phyloP scores from a whole-genome alignment of 352 stramenopile species.

The Globisporangium ultimum region DNA sequence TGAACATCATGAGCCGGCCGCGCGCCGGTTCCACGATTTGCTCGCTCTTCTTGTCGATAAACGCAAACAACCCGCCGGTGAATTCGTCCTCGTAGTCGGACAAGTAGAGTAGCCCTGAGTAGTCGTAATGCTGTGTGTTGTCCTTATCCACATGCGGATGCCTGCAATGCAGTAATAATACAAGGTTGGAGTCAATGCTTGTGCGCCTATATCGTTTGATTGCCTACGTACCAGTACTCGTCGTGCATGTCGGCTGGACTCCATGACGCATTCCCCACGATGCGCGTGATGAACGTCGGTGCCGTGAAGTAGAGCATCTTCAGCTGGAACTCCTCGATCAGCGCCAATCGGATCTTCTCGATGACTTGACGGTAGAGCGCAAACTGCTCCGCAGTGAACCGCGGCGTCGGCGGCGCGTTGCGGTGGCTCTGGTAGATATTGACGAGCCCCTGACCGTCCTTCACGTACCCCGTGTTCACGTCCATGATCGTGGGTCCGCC shows the following conservation, averaged over 20 bases:
- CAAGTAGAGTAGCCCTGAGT: conserved; percentile 89
- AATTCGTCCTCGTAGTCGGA: conserved; percentile 83
- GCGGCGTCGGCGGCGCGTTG: conserved; percentile 34
- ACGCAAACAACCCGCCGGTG: conserved; percentile 86
- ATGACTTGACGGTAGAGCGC: conserved; percentile 78
- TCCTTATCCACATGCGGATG: conserved; percentile 91
- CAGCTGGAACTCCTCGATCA: conserved; percentile 82
- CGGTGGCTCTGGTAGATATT: conserved; percentile 83
- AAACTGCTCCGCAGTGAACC: conserved; percentile 83
- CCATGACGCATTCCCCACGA: conserved; percentile 86
- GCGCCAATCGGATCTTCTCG: conserved; percentile 64
- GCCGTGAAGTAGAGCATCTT: conserved; percentile 89
- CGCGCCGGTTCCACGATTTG: conserved; percentile 69
- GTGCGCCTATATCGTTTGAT: background rate
- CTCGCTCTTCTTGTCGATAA: conserved; percentile 77
- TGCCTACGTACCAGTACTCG: conserved; percentile 80
- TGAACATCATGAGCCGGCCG: conserved; percentile 88
- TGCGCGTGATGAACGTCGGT: conserved; percentile 90
- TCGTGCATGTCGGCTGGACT: conserved; percentile 80
- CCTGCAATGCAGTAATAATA: conserved; percentile 24
- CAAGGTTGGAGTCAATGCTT: background rate
- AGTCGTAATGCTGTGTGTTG: conserved; percentile 93
- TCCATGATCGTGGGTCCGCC: conserved; percentile 92
- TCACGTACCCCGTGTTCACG: conserved; percentile 88
- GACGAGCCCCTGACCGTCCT: conserved; percentile 80